phyloP scores from a whole-genome alignment of 306 rosid species.

The Castanea mollissima region DNA sequence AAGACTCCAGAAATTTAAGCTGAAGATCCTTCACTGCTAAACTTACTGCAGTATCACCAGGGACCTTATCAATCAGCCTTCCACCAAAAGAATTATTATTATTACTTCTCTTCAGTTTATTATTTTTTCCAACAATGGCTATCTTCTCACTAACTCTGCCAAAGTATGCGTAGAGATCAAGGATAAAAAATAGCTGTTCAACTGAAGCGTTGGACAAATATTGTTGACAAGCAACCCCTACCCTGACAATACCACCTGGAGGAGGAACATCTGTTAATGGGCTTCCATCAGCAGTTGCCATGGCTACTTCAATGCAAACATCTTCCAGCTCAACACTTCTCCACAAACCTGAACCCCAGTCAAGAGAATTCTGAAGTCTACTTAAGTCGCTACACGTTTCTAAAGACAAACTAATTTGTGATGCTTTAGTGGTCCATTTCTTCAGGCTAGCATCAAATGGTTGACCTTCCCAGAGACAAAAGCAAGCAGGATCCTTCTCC shows the following conservation, averaged over 20 bases:
- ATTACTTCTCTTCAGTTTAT: slow-evolving; percentile 35
- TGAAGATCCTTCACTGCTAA: slow-evolving; percentile 63
- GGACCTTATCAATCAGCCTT: slow-evolving; percentile 81
- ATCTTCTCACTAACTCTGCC: slow-evolving; percentile 81
- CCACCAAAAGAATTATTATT: slow-evolving; percentile 38
- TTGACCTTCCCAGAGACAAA: slow-evolving; percentile 87
- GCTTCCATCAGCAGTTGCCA: slow-evolving; percentile 93
- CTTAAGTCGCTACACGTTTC: slow-evolving; percentile 48
- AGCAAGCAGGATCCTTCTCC: slow-evolving; percentile 97
- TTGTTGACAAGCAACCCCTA: slow-evolving; percentile 81
- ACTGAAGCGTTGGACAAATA: slow-evolving; percentile 80
- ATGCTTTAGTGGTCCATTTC: slow-evolving; percentile 76
- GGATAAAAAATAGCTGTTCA: slow-evolving; percentile 84
- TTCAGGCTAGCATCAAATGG: slow-evolving; percentile 85
- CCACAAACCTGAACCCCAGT: slow-evolving; percentile 58
- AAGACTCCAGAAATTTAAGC: slow-evolving; percentile 85
- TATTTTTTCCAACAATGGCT: slow-evolving; percentile 57
- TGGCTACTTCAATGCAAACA: slow-evolving; percentile 77
- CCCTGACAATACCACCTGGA: slow-evolving; percentile 88
- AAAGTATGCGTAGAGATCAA: slow-evolving; percentile 82
- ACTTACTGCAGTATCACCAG: slow-evolving; percentile 86
- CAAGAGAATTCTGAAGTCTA: slow-evolving; percentile 52
- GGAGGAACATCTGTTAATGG: slow-evolving; percentile 79
- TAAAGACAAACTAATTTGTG: slow-evolving; percentile 71
- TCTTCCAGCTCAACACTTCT: slow-evolving; percentile 88